phyloP scores from a whole-genome alignment of 2,329 filamentous ascomycete species.

The Stagonosporopsis tanaceti region DNA sequence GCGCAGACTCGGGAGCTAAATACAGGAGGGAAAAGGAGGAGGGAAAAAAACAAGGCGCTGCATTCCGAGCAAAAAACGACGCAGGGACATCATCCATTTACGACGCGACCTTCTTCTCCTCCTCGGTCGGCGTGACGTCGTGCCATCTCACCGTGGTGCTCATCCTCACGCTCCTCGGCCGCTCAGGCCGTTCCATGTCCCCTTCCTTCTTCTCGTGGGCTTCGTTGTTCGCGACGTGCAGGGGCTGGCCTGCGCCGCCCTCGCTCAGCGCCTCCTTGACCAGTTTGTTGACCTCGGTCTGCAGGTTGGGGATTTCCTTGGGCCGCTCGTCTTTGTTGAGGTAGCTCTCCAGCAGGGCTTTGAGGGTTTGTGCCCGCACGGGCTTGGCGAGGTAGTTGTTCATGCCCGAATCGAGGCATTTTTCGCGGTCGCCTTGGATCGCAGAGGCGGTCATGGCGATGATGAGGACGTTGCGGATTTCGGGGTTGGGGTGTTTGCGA shows the following conservation, averaged over 20 bases:
- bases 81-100: not conserved
- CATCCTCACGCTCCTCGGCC: conserved; percentile 15
- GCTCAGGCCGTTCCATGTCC: not conserved
- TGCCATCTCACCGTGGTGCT: conserved; percentile 18
- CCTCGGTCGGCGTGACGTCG: not conserved
- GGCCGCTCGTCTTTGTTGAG: conserved; percentile 59
- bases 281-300: conserved; percentile 55
- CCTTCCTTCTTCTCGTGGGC: not conserved
- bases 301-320: conserved; percentile 51
- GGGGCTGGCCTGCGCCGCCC: conserved; percentile 18
- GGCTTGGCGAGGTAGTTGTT: conserved; percentile 97
- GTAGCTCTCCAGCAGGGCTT: conserved; percentile 79
- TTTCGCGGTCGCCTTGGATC: conserved; percentile 93
- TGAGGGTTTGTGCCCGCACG: conserved; percentile 86
- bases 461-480: conserved; percentile 83
- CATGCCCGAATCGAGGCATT: conserved; percentile 95
- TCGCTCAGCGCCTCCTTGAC: conserved; percentile 47
- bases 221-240: conserved; percentile 3
- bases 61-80: too few species aligned
- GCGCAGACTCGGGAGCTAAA: not conserved
- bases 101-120: not conserved
- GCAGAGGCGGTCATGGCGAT: conserved; percentile 98
- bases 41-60: not conserved
- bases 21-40: not conserved
- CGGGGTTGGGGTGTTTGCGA: conserved; percentile 76